Evolutionary conservation across 352 stramenopile species (phyloP), one percentile per base, ranked within the genome.

Genomic region (Phytophthora ramorum): DNA sequence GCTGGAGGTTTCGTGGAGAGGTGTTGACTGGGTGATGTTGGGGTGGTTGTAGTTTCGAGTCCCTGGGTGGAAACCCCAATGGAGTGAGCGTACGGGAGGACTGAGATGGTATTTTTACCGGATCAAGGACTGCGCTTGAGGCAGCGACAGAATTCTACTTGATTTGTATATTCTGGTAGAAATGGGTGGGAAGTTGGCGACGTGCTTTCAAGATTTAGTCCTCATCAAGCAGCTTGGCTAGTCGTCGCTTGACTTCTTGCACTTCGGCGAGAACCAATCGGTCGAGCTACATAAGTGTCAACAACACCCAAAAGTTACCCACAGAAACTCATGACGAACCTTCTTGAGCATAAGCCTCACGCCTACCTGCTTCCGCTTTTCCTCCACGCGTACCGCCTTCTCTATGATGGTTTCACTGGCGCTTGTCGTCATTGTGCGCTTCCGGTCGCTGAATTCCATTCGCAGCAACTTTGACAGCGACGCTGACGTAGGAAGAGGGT

Each of bases 81-180:
- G 75, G 73, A 79, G 58, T 0, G 83, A 88, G 10, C 65, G 76
- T 17, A 74, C 86, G 9, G 64, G 61, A 41, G 85, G 78, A 24
- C 58, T 93, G 35, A 73, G 83, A 1, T 95, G 86, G 82, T 96
- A 96, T 48, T 78, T 91, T 1, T 96, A 96, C 55, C 71, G 80
- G 9, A 78, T 95, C 59, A 47, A 34, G 12, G 48, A 69, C 20
- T 74, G 52, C 37, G 35, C 38, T 6, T 67, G 37, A 71, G 17
- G 13, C 1, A n/a, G 16, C 35, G 35, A 41, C 4, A 13, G 35
- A 41, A 41, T 41, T 41, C 7, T 13, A 41, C 35, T n/a, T 40
- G 13, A 13, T 41, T 41, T 41, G 12, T 17, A 41, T 41, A 17
- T 41, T 41, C 14, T 41, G 14, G 35, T 17, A n/a, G 35, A n/a